Percentiles rank a stretch among this genome's conserved stretches.
Evolutionary conservation across 2,329 filamentous ascomycete genomes (phyloP).

Genomic region (Cordyceps tenuipes): DNA sequence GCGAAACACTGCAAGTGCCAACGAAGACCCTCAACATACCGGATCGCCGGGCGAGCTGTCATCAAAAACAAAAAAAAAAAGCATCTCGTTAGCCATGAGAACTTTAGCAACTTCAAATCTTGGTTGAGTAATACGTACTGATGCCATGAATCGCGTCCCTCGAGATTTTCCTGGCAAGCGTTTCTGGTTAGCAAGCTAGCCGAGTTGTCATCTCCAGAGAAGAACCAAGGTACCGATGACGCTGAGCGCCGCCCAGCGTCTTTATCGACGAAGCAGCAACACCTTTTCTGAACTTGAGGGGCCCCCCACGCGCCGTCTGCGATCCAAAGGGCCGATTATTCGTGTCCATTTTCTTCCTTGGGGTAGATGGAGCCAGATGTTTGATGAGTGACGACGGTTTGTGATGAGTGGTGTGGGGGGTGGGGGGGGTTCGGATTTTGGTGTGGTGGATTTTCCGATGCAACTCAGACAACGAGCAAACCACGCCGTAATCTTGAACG

Average conservation of each 20-base stretch:
- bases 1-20: too few relatives aligned
- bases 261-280: not conserved
- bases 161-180: slow-evolving; percentile 14
- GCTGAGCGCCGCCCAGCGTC: not conserved
- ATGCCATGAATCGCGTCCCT: slow-evolving; percentile 13
- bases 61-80: not conserved
- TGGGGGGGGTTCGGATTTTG: too few relatives aligned
- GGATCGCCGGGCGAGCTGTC: slow-evolving; percentile 10
- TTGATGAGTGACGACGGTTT: too few relatives aligned
- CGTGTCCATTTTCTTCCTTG: too few relatives aligned
- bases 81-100: not conserved
- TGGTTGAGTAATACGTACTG: slow-evolving; percentile 4
- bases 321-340: too few relatives aligned
- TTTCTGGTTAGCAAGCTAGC: not conserved
- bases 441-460: too few relatives aligned
- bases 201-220: not conserved
- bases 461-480: too few relatives aligned
- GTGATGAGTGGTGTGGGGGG: too few relatives aligned
- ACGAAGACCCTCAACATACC: not conserved
- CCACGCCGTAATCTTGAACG: too few relatives aligned
- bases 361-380: too few relatives aligned
- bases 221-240: not conserved
- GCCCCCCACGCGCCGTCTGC: not conserved
- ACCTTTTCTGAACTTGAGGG: not conserved
- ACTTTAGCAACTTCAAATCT: not conserved